A percentile compares a stretch with the other conserved stretches of the same genome.
Evolutionary conservation across 192 early-diverging fungal genomes (phyloP).

Genomic region (Podila epicladia): DNA sequence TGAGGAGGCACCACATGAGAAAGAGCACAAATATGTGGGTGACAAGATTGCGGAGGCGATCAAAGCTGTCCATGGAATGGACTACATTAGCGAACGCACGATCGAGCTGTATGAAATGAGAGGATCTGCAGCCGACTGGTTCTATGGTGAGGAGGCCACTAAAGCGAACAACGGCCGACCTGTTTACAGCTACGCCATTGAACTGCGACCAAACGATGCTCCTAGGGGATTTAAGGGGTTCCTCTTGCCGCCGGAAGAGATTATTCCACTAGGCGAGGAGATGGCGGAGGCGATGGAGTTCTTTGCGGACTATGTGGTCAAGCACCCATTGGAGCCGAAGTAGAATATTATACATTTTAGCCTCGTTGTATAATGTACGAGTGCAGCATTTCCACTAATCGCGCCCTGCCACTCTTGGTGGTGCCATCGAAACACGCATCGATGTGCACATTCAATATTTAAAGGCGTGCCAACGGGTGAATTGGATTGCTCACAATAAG

Average conservation of each 20-base stretch:
- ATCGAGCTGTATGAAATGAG: constrained; percentile 60
- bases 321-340: constrained; percentile 3
- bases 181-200: constrained; percentile 65
- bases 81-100: constrained; percentile 59
- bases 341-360: neutral
- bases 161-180: constrained; percentile 27
- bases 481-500: no score
- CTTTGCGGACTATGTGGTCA: constrained; percentile 8
- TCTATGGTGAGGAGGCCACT: constrained; percentile 54
- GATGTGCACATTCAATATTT: no score
- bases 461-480: no score
- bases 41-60: constrained; percentile 48
- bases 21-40: constrained; percentile 49
- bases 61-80: constrained; percentile 57
- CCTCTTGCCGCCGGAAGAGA: constrained; percentile 63
- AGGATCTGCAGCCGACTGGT: constrained; percentile 64
- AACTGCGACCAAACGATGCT: constrained; percentile 57
- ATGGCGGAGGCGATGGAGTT: constrained; percentile 30
- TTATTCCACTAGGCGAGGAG: constrained; percentile 63
- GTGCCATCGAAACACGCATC: no score
- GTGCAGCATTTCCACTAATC: no score
- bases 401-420: no score
- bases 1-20: constrained; percentile 23
- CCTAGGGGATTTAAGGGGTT: constrained; percentile 56
- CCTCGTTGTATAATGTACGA: no score